phyloP scores from a whole-genome alignment of 2,329 filamentous ascomycete genomes.

The Scytalidium sp. region DNA sequence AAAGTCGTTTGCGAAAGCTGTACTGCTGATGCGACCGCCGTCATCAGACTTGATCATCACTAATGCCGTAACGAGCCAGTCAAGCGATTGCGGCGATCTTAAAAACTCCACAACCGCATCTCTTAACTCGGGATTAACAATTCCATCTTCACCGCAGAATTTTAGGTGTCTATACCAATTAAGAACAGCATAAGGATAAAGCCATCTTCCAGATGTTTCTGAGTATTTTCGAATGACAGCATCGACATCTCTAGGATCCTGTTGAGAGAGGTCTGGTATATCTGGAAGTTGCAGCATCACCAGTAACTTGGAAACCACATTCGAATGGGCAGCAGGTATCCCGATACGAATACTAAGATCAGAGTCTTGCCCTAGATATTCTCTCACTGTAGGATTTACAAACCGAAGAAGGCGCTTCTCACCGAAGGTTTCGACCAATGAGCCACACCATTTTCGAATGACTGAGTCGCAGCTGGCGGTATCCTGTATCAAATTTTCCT shows the following conservation, averaged over 20 bases:
- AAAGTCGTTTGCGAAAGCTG: constrained; percentile 2
- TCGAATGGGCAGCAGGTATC: background rate
- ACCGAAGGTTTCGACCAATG: background rate
- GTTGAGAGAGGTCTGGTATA: constrained; percentile 1
- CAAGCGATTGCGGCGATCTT: background rate
- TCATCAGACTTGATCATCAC: background rate
- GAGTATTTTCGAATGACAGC: constrained; percentile 2
- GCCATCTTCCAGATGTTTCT: background rate
- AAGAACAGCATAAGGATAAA: constrained; percentile 4
- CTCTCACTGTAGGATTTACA: constrained; percentile 3
- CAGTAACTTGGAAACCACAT: constrained; percentile 2
- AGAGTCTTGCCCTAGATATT: background rate
- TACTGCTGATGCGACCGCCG: background rate
- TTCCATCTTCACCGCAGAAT: background rate
- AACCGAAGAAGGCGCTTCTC: constrained; percentile 1
- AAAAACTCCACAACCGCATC: constrained; percentile 2
- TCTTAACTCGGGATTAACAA: background rate
- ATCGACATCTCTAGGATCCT: background rate
- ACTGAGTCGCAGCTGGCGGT: constrained; percentile 2
- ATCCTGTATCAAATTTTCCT: constrained; percentile 1
- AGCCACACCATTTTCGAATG: constrained; percentile 4
- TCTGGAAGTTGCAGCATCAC: constrained; percentile 2
- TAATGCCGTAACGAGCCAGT: constrained; percentile 3
- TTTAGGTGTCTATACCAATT: constrained; percentile 7
- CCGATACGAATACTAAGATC: background rate